These are phyloP conservation scores for Gaertneriomyces sp. DNA, from an alignment of 192 early-diverging fungal species.

Conservation along the genomic window DNA sequence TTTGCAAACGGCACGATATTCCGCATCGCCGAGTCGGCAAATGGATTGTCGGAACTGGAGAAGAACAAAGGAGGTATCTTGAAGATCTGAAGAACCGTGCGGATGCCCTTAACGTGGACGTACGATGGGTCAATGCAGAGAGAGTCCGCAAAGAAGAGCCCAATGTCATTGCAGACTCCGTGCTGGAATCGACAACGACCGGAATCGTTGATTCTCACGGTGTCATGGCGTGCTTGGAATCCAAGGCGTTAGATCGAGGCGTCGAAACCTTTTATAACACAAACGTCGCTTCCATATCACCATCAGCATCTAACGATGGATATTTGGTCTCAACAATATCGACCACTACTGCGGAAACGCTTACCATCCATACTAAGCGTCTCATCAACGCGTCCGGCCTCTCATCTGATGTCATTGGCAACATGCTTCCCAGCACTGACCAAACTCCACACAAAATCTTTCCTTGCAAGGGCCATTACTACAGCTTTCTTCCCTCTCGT, in stretches of 20 bases:
- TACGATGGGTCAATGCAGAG: not conserved
- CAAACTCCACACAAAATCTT: constrained; percentile 42
- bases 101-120: constrained; percentile 25
- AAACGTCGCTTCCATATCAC: constrained; percentile 5
- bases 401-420: constrained; percentile 61
- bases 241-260: constrained; percentile 10
- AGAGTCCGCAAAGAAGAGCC: constrained; percentile 50
- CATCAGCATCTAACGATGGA: not conserved
- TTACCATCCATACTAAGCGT: not conserved
- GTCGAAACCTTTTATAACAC: constrained; percentile 12
- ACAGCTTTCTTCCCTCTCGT: constrained; percentile 42
- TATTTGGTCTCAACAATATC: no score
- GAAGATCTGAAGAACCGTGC: constrained; percentile 34
- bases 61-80: constrained; percentile 50
- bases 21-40: constrained; percentile 62
- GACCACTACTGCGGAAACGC: no score
- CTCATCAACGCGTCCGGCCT: constrained; percentile 81
- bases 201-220: constrained; percentile 80
- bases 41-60: constrained; percentile 70
- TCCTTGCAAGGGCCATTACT: constrained; percentile 81
- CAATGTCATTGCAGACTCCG: constrained; percentile 48
- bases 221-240: constrained; percentile 61
- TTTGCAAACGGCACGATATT: constrained; percentile 51
- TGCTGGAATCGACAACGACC: constrained; percentile 66
- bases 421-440: constrained; percentile 22